Percentiles rank a stretch among this genome's conserved stretches.
Conservation (phyloP, 129 eudicot genomes). For the Flaveria robusta region DNA sequence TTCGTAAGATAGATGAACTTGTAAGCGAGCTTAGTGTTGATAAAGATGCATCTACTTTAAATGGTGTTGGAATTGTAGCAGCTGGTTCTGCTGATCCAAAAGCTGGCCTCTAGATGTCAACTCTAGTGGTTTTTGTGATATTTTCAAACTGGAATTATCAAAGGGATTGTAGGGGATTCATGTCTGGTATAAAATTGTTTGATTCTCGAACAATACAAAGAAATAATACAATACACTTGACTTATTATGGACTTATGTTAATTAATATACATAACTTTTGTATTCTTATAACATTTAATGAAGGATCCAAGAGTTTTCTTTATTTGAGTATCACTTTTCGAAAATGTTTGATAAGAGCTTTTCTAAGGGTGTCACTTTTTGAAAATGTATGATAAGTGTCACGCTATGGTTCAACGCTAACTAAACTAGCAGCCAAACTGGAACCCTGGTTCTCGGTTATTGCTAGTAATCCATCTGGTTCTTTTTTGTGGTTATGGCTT, state of each 20-base stretch:
- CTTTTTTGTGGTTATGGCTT: no score
- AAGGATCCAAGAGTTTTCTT: no score
- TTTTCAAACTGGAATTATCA: background rate
- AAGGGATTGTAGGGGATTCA: background rate
- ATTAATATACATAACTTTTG: background rate
- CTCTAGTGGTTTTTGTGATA: background rate
- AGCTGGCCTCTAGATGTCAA: constrained; percentile 59
- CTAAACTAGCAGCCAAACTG: no score
- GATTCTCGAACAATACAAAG: background rate
- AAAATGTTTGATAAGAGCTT: no score
- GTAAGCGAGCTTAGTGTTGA: constrained; percentile 53
- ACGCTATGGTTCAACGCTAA: no score
- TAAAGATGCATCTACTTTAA: constrained; percentile 41
- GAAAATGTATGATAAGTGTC: no score
- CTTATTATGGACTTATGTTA: background rate
- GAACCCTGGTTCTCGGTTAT: no score
- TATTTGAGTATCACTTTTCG: no score
- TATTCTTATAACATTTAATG: no score
- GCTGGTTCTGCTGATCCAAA: constrained; percentile 85
- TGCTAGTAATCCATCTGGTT: no score
- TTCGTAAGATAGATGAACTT: constrained; percentile 79
- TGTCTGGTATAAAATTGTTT: background rate
- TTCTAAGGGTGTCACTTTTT: no score
- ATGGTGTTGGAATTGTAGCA: constrained; percentile 88
- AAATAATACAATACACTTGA: background rate